Evolutionary conservation across 176 grass and related monocot genomes (phyloP).

Genomic region (Rhynchospora pubera): DNA sequence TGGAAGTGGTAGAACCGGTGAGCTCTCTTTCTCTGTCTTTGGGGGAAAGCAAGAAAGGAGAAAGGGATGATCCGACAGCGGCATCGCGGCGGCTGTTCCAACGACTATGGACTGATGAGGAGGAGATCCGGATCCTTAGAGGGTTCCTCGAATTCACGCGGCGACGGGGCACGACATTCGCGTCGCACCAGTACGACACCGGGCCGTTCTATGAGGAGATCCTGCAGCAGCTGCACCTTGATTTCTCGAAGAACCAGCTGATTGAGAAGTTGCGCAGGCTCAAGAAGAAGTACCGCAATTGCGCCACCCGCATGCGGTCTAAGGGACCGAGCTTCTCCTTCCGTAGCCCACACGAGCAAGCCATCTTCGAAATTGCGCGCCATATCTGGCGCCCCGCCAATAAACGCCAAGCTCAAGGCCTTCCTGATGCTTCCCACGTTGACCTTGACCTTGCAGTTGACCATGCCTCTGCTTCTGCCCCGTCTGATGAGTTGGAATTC

Average conservation of each 20-base stretch:
- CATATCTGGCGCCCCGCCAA: conserved; percentile 65
- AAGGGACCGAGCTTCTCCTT: conserved; percentile 45
- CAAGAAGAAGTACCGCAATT: conserved; percentile 95
- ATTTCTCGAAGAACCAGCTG: conserved; percentile 96
- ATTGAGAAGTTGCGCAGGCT: conserved; percentile 90
- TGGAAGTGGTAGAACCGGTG: not conserved
- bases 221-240: conserved; percentile 56
- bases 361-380: conserved; percentile 74
- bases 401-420: conserved; percentile 33
- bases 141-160: conserved; percentile 87
- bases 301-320: conserved; percentile 60
- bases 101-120: conserved; percentile 90
- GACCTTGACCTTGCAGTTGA: conserved; percentile 30
- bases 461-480: conserved; percentile 16
- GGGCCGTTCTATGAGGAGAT: conserved; percentile 99
- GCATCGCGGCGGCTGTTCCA: conserved; percentile 72
- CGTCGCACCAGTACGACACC: conserved; percentile 92
- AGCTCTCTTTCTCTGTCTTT: not conserved
- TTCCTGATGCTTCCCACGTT: conserved; percentile 12
- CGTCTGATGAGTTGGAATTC: not conserved
- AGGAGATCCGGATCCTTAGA: conserved; percentile 80
- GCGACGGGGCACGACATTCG: conserved; percentile 69
- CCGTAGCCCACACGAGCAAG: conserved; percentile 71
- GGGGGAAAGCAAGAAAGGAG: not conserved
- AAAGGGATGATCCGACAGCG: not conserved